Conservation (phyloP, 257 asterid genomes). For the Salvia splendens region DNA sequence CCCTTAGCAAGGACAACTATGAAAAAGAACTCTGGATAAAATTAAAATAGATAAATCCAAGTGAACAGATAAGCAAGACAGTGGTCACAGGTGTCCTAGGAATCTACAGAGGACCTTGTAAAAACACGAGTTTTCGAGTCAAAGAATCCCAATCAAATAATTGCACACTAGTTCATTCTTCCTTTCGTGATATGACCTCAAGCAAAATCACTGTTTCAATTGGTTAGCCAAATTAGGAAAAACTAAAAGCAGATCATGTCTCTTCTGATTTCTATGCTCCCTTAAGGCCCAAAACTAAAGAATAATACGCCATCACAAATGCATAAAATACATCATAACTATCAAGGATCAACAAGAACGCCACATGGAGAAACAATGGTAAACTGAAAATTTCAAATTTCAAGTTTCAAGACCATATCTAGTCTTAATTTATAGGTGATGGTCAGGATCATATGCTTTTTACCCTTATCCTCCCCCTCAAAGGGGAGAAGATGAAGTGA, state of each 20-base stretch:
- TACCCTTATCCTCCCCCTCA: background rate
- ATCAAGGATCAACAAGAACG: background rate
- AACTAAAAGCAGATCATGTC: slow-evolving; percentile 1
- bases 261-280: background rate
- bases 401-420: no score
- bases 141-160: background rate
- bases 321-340: background rate
- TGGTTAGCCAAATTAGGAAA: background rate
- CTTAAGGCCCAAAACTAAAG: no score
- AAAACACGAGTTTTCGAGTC: no score
- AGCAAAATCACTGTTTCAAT: background rate
- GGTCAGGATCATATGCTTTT: background rate
- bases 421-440: no score
- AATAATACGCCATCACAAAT: no score
- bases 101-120: background rate
- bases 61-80: background rate
- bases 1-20: no score
- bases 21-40: no score
- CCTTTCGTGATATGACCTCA: background rate
- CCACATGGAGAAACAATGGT: background rate
- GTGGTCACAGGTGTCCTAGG: no score
- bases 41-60: background rate
- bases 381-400: background rate
- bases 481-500: slow-evolving; percentile 5
- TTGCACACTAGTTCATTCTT: background rate